Evolutionary conservation across 306 rosid species (phyloP).

Genomic region (Cucurbita maxima): DNA sequence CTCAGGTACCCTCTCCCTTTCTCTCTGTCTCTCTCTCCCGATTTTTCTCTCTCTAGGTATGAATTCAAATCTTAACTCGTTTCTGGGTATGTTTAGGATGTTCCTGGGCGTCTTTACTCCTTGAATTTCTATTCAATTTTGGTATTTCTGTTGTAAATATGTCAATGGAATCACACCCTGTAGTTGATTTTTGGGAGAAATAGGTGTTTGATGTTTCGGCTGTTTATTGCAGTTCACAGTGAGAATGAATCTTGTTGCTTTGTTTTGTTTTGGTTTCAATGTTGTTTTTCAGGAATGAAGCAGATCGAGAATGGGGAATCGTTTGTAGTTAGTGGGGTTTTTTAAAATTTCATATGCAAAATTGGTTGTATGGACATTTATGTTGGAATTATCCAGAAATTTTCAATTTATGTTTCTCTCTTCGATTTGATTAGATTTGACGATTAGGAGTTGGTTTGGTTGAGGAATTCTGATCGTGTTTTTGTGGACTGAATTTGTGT

Average conservation of each 20-base stretch:
- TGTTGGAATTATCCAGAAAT: neutral
- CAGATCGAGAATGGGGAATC: slow-evolving; percentile 31
- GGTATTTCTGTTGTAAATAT: neutral
- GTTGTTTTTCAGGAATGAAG: slow-evolving; percentile 5
- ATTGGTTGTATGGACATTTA: neutral
- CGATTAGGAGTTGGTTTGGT: neutral
- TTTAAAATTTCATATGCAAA: neutral
- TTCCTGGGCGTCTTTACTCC: neutral
- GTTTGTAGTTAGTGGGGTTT: slow-evolving; percentile 14
- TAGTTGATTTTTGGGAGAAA: neutral
- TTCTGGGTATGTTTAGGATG: neutral
- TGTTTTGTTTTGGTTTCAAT: neutral
- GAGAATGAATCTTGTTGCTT: slow-evolving; percentile 3
- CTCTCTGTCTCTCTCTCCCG: neutral
- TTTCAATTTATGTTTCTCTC: neutral
- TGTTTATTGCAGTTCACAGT: neutral
- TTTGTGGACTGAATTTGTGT: slow-evolving; percentile 4
- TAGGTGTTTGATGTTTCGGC: neutral
- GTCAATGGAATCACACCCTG: neutral
- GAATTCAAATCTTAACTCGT: neutral
- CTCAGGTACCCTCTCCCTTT: slow-evolving; percentile 25
- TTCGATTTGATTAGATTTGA: neutral
- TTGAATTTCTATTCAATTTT: slow-evolving; percentile 1
- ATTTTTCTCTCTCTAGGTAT: neutral
- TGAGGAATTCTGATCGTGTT: neutral